These are phyloP conservation scores for Zopfia rhizophila DNA, from an alignment of 2,329 filamentous ascomycete genomes.

Conservation along the genomic window DNA sequence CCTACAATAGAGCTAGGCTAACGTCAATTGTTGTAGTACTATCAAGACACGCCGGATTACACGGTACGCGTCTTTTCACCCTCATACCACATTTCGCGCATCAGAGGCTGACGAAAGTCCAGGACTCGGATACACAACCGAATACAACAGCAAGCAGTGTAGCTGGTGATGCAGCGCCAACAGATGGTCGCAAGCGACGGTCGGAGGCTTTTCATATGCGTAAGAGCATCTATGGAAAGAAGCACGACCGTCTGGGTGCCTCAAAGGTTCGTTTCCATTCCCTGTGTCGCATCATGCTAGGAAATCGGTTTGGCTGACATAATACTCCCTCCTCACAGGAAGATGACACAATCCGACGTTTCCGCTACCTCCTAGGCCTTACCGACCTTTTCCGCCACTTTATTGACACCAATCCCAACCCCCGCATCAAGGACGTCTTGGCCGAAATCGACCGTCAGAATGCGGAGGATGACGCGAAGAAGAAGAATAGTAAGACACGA, in stretches of 20 bases:
- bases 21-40: conserved; percentile 52
- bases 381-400: conserved; percentile 99
- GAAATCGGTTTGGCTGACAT: conserved; percentile 16
- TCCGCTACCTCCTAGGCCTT: conserved; percentile 91
- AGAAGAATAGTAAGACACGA: conserved; percentile 78
- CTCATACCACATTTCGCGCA: conserved; percentile 8
- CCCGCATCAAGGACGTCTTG: conserved; percentile 93
- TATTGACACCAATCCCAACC: conserved; percentile 96
- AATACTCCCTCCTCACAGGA: conserved; percentile 65
- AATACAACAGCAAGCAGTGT: conserved; percentile 84
- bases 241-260: conserved; percentile 90
- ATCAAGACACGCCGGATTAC: conserved; percentile 71
- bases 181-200: conserved; percentile 84
- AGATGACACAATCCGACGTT: conserved; percentile 93
- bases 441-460: conserved; percentile 94
- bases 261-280: conserved; percentile 77
- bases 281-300: conserved; percentile 2
- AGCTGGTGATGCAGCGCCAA: conserved; percentile 72
- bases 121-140: conserved; percentile 73
- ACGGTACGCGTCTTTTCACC: conserved; percentile 55
- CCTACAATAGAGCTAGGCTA: conserved; percentile 29
- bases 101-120: conserved; percentile 30
- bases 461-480: conserved; percentile 72
- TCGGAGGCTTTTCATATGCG: conserved; percentile 89
- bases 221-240: conserved; percentile 92